Base-by-base conservation (phyloP, 2,329 filamentous ascomycete species). In the Ophiostoma ulmi region DNA sequence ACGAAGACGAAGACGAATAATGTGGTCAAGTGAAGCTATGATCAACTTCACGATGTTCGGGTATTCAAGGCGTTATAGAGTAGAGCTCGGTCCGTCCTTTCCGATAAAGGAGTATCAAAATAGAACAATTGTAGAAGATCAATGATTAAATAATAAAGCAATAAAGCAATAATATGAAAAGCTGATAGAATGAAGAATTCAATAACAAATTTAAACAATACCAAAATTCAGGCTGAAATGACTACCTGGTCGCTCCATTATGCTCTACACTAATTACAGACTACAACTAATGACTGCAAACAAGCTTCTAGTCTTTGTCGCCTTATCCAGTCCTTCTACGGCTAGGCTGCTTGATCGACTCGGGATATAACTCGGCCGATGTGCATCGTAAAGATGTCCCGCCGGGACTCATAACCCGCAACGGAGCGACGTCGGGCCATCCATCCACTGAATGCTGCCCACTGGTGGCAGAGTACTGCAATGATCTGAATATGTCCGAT, bases 311-410 rank as follows among this genome's bases (percentile, higher is more conserved):
- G 26, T 35, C n/a, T 6, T n/a, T 35, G n/a, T 58, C n/a, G 11
- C 22, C 8, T 26, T 26, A 6, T 26, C 52, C 10, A 22, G 48
- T 55, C 48, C 48, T 55, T 22, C 8, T 22, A 8, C 48, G 3
- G 13, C 8, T 26, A 26, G 44, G 17, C 44, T 58, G 44, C 52
- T 58, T 31, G 11, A 3, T 58, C 22, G 4, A 20, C 26, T 65
- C 63, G 63, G 35, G 8, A 39, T 7, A 64, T 65, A 65, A 20
- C 63, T 65, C 63, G 63, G 63, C 63, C 63, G 63, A 65, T 22
- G 58, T 41, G 63, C 63, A 41, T 39, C 63, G 20, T 39, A 65
- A 65, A 65, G 63, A 65, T 65, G 36, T 65, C 36, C 63, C 63
- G 63, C 36, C 63, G 63, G 35, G 35, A 39, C 20, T 39, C 52